Evolutionary conservation across 305 asterid species (phyloP).

Genomic region (Fraxinus baroniana): DNA sequence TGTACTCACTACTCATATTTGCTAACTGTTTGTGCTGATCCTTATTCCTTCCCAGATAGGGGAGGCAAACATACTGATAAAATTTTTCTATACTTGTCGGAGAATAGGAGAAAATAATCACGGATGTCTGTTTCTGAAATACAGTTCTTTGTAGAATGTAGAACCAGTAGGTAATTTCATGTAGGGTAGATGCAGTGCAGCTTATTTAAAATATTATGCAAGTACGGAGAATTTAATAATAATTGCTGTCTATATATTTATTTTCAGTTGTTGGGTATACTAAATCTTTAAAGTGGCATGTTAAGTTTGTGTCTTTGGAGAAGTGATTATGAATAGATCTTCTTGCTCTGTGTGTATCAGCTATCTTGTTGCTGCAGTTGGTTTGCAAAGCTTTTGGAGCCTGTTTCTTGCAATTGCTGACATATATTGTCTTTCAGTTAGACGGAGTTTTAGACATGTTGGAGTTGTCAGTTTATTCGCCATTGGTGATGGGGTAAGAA

Average conservation of each 20-base stretch:
- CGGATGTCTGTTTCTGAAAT: not conserved
- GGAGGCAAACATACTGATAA: not conserved
- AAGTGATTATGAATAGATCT: slow-evolving; percentile 13
- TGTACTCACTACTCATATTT: not conserved
- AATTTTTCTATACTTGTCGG: not conserved
- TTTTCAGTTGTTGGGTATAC: not conserved
- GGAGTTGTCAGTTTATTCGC: slow-evolving; percentile 63
- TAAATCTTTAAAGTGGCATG: not conserved
- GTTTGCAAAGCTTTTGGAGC: slow-evolving; percentile 91
- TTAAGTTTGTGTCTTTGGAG: not conserved
- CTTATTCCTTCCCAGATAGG: not conserved
- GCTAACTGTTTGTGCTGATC: not conserved
- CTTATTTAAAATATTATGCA: slow-evolving; percentile 1
- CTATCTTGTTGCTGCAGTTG: slow-evolving; percentile 86
- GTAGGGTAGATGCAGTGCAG: not conserved
- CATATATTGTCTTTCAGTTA: slow-evolving; percentile 65
- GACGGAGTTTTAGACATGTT: slow-evolving; percentile 62
- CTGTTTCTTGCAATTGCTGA: slow-evolving; percentile 66
- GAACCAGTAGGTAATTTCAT: not conserved
- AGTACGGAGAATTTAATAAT: not conserved
- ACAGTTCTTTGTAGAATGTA: not conserved
- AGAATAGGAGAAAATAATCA: not conserved
- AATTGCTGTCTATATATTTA: slow-evolving; percentile 1
- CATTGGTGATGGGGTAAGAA: slow-evolving; percentile 92
- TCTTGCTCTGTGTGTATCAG: slow-evolving; percentile 39